Conservation (phyloP, 1,284 basidiomycete genomes). For the Cystobasidium slooffiae region DNA sequence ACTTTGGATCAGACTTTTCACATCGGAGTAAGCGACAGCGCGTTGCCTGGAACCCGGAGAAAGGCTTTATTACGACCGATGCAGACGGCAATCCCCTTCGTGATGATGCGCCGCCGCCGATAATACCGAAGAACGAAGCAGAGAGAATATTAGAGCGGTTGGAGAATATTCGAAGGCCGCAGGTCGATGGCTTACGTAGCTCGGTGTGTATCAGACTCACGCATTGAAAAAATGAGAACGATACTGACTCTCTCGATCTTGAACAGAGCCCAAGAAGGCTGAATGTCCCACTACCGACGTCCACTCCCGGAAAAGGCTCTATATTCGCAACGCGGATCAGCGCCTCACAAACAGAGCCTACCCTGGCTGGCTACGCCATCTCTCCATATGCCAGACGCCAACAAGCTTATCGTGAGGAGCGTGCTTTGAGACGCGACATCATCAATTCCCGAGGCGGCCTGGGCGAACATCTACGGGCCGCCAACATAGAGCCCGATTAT, state of each 20-base stretch:
- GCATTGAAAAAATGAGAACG: neutral
- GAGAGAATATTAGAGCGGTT: constrained; percentile 38
- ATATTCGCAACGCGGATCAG: constrained; percentile 40
- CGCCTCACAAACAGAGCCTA: constrained; percentile 15
- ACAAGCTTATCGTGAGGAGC: constrained; percentile 23
- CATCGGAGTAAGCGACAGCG: constrained; percentile 32
- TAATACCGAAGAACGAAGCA: constrained; percentile 39
- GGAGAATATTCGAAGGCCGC: constrained; percentile 31
- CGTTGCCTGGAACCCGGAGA: constrained; percentile 40
- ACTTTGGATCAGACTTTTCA: constrained; percentile 28
- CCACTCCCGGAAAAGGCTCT: neutral
- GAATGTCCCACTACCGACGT: constrained; percentile 29
- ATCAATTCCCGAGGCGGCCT: constrained; percentile 20
- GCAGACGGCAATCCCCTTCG: constrained; percentile 21
- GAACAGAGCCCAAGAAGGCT: constrained; percentile 31
- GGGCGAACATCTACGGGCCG: constrained; percentile 24
- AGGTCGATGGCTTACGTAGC: constrained; percentile 31
- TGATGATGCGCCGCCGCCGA: neutral
- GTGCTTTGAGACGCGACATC: constrained; percentile 9
- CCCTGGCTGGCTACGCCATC: constrained; percentile 30
- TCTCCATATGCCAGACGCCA: constrained; percentile 35
- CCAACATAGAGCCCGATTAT: neutral
- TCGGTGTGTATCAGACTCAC: constrained; percentile 1
- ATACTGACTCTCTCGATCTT: neutral
- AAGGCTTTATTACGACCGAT: constrained; percentile 31